Percentiles rank a stretch among this genome's conserved stretches.
These are phyloP conservation scores for Trichosporon sp. DNA, from an alignment of 1,284 basidiomycete genomes.

Conservation along the genomic window DNA sequence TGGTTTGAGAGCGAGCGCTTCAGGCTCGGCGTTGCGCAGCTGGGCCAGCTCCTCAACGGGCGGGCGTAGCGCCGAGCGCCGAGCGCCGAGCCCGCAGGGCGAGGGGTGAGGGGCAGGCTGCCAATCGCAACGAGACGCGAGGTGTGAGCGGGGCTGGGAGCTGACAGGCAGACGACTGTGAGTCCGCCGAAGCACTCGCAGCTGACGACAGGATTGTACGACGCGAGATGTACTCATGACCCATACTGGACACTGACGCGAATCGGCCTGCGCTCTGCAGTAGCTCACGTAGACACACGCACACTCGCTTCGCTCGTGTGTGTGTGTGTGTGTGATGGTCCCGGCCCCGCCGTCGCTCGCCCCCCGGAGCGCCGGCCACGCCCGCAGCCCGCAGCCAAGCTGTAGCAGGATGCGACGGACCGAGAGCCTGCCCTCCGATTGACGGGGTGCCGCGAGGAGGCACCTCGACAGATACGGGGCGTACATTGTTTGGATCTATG, in stretches of 20 bases:
- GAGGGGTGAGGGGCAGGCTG: no score
- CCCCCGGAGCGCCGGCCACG: background rate
- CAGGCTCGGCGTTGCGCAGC: slow-evolving; percentile 30
- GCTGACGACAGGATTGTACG: no score
- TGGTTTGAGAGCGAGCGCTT: slow-evolving; percentile 38
- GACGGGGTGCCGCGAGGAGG: background rate
- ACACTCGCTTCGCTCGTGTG: slow-evolving; percentile 9
- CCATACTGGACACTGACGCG: no score
- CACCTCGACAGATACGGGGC: background rate
- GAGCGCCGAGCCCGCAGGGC: background rate
- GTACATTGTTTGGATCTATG: background rate
- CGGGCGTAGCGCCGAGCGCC: background rate
- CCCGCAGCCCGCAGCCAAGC: background rate
- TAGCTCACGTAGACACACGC: background rate
- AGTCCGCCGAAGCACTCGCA: no score
- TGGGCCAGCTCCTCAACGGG: slow-evolving; percentile 37
- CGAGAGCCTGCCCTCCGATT: background rate
- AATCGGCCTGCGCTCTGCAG: no score
- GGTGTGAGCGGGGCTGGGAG: no score
- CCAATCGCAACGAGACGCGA: no score
- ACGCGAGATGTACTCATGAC: no score
- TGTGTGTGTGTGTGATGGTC: slow-evolving; percentile 10
- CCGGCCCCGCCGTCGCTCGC: background rate
- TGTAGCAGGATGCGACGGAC: background rate
- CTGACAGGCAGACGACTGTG: no score